These are phyloP conservation scores for Euphorbia schlechtendalii DNA, from an alignment of 441 rosid species.

Conservation along the genomic window DNA sequence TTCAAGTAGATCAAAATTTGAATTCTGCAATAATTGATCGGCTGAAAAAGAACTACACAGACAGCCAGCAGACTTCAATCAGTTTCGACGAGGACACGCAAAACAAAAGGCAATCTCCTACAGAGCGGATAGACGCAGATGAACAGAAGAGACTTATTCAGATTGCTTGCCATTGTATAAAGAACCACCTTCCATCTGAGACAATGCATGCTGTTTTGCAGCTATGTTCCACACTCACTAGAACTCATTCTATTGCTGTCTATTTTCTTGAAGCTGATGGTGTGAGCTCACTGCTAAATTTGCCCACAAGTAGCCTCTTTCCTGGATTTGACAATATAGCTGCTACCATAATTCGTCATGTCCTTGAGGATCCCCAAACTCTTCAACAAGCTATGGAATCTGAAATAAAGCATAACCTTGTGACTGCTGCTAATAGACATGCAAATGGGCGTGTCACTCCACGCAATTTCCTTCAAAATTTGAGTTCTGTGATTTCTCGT, in stretches of 20 bases:
- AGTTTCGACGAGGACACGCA: slow-evolving; percentile 67
- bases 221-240: slow-evolving; percentile 86
- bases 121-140: slow-evolving; percentile 43
- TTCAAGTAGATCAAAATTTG: slow-evolving; percentile 81
- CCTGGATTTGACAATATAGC: slow-evolving; percentile 92
- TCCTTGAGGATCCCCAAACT: slow-evolving; percentile 97
- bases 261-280: slow-evolving; percentile 88
- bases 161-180: slow-evolving; percentile 81
- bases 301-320: slow-evolving; percentile 85
- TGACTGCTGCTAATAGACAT: slow-evolving; percentile 81
- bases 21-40: slow-evolving; percentile 69
- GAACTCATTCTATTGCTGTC: slow-evolving; percentile 74
- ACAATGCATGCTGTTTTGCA: slow-evolving; percentile 92
- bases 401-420: slow-evolving; percentile 85
- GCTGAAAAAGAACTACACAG: slow-evolving; percentile 47
- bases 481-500: slow-evolving; percentile 79
- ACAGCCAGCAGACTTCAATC: slow-evolving; percentile 42
- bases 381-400: slow-evolving; percentile 99
- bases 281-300: slow-evolving; percentile 62
- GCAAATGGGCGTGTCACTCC: slow-evolving; percentile 79
- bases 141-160: slow-evolving; percentile 83
- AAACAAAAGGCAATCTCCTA: slow-evolving; percentile 45
- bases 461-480: slow-evolving; percentile 66
- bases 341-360: slow-evolving; percentile 84
- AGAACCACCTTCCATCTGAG: slow-evolving; percentile 79